phyloP scores from a whole-genome alignment of 2,329 filamentous ascomycete genomes.

The Fusarium sarcochroum region DNA sequence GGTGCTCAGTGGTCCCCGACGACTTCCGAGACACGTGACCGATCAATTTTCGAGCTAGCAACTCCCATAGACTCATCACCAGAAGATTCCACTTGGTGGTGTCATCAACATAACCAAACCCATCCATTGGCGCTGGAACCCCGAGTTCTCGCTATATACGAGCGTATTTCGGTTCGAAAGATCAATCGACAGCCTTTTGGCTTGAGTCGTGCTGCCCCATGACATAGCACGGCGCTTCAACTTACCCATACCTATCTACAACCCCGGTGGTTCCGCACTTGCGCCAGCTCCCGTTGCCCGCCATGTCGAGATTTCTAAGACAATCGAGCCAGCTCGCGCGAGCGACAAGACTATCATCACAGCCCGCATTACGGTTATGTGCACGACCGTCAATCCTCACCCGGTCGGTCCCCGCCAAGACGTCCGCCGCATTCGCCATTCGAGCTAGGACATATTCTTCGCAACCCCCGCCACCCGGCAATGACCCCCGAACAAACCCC shows the following conservation, averaged over 20 bases:
- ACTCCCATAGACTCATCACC: conserved; percentile 46
- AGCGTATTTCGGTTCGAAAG: conserved; percentile 17
- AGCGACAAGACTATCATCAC: conserved; percentile 70
- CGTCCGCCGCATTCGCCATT: conserved; percentile 48
- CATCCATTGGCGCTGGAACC: conserved; percentile 41
- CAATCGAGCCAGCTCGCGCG: conserved; percentile 76
- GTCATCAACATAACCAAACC: conserved; percentile 48
- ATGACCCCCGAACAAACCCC: conserved; percentile 49
- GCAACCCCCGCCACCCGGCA: conserved; percentile 56
- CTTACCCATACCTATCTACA: conserved; percentile 39
- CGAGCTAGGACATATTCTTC: conserved; percentile 57
- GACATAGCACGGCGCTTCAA: conserved; percentile 50
- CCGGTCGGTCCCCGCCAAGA: conserved; percentile 49
- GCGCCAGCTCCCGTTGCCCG: conserved; percentile 50
- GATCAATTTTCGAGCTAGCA: conserved; percentile 51
- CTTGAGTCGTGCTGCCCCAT: conserved; percentile 50
- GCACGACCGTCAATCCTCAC: conserved; percentile 54
- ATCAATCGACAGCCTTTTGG: conserved; percentile 15
- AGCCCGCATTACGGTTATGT: conserved; percentile 64
- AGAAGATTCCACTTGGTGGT: conserved; percentile 49
- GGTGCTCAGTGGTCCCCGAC: conserved; percentile 33
- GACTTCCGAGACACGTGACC: conserved; percentile 50
- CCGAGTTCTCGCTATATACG: conserved; percentile 34
- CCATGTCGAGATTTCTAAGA: conserved; percentile 77
- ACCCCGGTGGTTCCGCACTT: conserved; percentile 55